Evolutionary conservation across 164 flowering plant genomes (phyloP).

Genomic region (Echeveria elegans): DNA sequence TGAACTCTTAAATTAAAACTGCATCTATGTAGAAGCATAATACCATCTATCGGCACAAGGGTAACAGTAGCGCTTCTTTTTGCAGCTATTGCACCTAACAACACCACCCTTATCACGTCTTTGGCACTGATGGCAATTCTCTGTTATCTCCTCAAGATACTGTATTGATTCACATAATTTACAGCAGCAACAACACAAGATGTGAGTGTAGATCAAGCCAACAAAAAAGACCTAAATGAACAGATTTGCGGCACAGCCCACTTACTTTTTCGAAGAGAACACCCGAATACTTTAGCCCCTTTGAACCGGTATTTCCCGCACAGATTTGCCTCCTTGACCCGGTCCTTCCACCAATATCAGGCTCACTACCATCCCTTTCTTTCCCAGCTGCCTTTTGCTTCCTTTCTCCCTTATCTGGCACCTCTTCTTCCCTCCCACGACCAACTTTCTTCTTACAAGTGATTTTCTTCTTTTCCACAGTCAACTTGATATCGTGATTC

Average conservation of each 20-base stretch:
- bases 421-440: neutral
- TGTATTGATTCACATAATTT: neutral
- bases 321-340: neutral
- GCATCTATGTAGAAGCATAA: neutral
- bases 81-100: slow-evolving; percentile 16
- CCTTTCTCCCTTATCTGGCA: neutral
- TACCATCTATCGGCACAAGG: slow-evolving; percentile 21
- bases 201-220: neutral
- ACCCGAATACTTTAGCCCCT: neutral
- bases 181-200: neutral
- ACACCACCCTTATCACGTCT: slow-evolving; percentile 21
- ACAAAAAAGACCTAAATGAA: neutral
- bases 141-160: slow-evolving; percentile 7
- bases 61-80: slow-evolving; percentile 17
- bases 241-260: too few species aligned
- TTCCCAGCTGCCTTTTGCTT: neutral
- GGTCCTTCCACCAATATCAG: neutral
- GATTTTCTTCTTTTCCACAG: too few species aligned
- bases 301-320: neutral
- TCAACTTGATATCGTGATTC: too few species aligned
- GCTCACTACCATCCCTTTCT: neutral
- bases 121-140: slow-evolving; percentile 25
- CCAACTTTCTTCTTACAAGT: too few species aligned
- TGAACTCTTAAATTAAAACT: neutral
- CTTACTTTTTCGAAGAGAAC: neutral